Base-by-base conservation (phyloP, 176 grass and related monocot genomes). In the Secale cereale region DNA sequence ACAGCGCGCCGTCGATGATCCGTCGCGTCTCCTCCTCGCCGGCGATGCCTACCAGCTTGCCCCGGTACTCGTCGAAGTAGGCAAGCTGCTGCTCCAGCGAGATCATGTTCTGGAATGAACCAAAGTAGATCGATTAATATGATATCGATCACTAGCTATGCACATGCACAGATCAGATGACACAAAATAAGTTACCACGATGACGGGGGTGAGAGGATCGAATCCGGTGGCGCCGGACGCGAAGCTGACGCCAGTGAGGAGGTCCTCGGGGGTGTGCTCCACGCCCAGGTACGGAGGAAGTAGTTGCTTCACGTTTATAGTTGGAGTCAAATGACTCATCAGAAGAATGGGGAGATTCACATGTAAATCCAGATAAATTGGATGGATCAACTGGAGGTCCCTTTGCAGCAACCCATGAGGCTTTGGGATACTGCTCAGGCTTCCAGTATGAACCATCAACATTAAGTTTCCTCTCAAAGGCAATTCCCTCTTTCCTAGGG, bases 191-290 rank as follows among this genome's bases (percentile, higher is more conserved):
- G 0, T 70, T 83, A 94, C 92, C 81, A 90, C 85, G 2, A 98
- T 79, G 1, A 87, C 52, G 2, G 95, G 78, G 5, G 95, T 95
- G 14, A 95, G 89, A 15, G 92, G 92, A 19, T 98, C 91, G 77
- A 86, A 96, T 7, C 94, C 94, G 0, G 91, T 96, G 23, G 87
- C 94, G 2, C 94, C 94, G 0, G 94, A 96, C 14, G 94, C 94
- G 85, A 95, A 95, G 91, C 94, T 95, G 7, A 95, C 94, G 68
- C 91, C 91, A 20, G 94, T 96, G 12, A 82, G 68, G 8, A 96
- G 85, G 26, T 96, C 94, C 54, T 91, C 65, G 4, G 89, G 81
- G 25, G 78, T 85, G 39, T 86, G 84, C 4, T 85, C 59, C 3
- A 57, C 80, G 16, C 91, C 82, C 0, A 93, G 26, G 73, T 93